Base-by-base conservation (phyloP, 768 basidiomycete species). In the Pulveroboletus frians region DNA sequence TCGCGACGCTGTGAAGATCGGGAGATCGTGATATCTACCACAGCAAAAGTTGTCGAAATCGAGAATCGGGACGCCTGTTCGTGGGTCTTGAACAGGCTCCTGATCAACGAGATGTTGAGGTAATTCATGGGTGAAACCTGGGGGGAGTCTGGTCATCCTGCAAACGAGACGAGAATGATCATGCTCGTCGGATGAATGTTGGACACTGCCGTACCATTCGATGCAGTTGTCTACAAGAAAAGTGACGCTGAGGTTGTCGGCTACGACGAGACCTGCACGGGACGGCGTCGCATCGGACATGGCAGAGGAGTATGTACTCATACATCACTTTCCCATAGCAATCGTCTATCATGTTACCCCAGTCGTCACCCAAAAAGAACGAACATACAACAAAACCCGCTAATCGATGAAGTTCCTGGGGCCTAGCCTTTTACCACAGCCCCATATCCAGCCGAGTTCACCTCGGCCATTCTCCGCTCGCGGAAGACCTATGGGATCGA, bases 121-220 rank as follows among this genome's bases (percentile, higher is more conserved):
- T 23, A 88, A 27, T 64, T 93, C 90, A 59, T 84, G 84, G 0
- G 73, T 76, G 65, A 92, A 92, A 7, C 87, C 87, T 1, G 84
- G 77, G 7, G 91, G 90, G 8, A 91, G 67, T 62, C 80, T 81
- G 10, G 84, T 84, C 77, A 91, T 84, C 87, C 87, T 88, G 51
- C 0, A 15, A 26, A 21, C 21, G 2, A 37, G 23, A 31, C 10
- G 30, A 32, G 10, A 2, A 32, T 29, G 35, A 29, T 29, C 10
- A 34, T 23, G 20, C 43, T 37, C 17, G 51, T 26, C 18, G 3
- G 31, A 31, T 20, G 18, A 31, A 13, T 31, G 2, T 17, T 26
- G 35, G 27, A 53, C 26, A 21, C 31, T 21, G n/a, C 9, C 47
- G n/a, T 54, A 84, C 88, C 89, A 91, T 83, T 92, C 89, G 31